Percentiles rank a stretch among this genome's conserved stretches.
Evolutionary conservation across 2,329 filamentous ascomycete genomes (phyloP).

Genomic region (Penicillium sp.): DNA sequence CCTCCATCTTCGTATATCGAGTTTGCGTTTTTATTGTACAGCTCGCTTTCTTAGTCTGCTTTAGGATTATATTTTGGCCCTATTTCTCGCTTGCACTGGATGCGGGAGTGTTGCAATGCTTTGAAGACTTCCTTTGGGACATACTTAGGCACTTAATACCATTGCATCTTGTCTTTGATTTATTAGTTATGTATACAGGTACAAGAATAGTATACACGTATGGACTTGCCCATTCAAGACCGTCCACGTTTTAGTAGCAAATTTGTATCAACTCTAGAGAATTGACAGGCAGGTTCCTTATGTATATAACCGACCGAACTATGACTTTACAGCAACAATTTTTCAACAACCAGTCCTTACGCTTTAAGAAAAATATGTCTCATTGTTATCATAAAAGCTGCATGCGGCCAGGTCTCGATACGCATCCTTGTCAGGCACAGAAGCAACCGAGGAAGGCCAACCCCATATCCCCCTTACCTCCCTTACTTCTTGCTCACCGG

Average conservation of each 20-base stretch:
- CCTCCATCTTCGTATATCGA: conserved; percentile 15
- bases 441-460: background rate
- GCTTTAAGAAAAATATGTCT: background rate
- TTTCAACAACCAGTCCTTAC: background rate
- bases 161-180: conserved; percentile 8
- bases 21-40: conserved; percentile 12
- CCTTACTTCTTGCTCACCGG: conserved; percentile 37
- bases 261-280: background rate
- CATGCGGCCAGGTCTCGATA: background rate
- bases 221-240: background rate
- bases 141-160: conserved; percentile 21
- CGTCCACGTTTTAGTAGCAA: background rate
- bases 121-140: conserved; percentile 12
- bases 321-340: background rate
- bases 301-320: background rate
- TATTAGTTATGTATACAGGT: background rate
- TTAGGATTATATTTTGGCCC: conserved; percentile 7
- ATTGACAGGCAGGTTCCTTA: background rate
- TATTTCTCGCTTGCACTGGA: conserved; percentile 2
- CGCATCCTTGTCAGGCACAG: background rate
- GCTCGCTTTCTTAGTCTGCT: conserved; percentile 1
- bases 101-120: conserved; percentile 15
- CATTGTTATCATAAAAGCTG: conserved; percentile 4
- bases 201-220: background rate
- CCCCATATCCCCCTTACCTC: background rate